phyloP scores from a whole-genome alignment of 306 rosid genomes.

The Dalbergia cultrata region DNA sequence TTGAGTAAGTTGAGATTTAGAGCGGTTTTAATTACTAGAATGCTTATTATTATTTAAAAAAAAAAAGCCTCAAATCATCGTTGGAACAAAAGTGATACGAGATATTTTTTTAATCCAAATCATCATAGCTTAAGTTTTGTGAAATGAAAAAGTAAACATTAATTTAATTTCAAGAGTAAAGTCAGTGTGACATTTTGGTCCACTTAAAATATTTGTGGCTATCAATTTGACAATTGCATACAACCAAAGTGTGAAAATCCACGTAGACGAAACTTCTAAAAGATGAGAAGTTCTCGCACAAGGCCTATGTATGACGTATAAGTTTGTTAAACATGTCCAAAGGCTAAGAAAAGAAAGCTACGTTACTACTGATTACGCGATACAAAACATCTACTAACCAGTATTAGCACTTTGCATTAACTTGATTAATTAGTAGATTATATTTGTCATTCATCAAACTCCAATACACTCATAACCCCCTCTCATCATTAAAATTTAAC shows the following conservation, averaged over 20 bases:
- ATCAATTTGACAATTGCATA: not conserved
- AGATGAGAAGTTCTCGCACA: not conserved
- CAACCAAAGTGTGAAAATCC: slow-evolving; percentile 38
- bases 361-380: slow-evolving; percentile 22
- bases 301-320: slow-evolving; percentile 32
- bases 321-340: slow-evolving; percentile 42
- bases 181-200: not conserved
- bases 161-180: not conserved
- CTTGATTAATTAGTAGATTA: not conserved
- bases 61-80: too few relatives aligned
- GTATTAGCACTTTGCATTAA: not conserved
- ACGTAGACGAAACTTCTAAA: not conserved
- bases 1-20: too few relatives aligned
- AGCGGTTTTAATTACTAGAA: too few relatives aligned
- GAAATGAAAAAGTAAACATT: too few relatives aligned
- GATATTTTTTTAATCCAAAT: too few relatives aligned
- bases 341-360: slow-evolving; percentile 16
- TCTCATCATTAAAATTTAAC: slow-evolving; percentile 39
- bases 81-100: too few relatives aligned
- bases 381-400: not conserved
- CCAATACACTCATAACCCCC: slow-evolving; percentile 24
- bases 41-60: too few relatives aligned
- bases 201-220: slow-evolving; percentile 1
- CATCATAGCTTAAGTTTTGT: too few relatives aligned
- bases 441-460: slow-evolving; percentile 42